These are phyloP conservation scores for Tilletia indica DNA, from an alignment of 1,284 basidiomycete species.

Conservation along the genomic window DNA sequence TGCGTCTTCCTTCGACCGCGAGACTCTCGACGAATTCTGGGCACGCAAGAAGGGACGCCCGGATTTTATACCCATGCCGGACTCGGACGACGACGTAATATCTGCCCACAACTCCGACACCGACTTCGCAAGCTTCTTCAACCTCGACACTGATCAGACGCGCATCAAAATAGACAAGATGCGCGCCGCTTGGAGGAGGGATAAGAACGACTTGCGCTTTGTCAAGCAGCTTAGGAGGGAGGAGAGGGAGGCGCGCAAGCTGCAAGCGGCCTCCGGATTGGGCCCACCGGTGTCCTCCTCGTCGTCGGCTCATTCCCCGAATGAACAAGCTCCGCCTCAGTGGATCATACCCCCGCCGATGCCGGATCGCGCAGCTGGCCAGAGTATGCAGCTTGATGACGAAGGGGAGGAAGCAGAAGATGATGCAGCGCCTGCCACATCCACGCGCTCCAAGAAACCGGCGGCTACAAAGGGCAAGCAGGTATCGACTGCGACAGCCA, in stretches of 20 bases:
- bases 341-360: neutral
- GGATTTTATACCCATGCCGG: neutral
- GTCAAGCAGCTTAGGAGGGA: conserved; percentile 8
- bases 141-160: neutral
- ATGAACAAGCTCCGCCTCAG: neutral
- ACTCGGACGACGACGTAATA: neutral
- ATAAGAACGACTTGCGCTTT: conserved; percentile 11
- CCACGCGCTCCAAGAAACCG: neutral
- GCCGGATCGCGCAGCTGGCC: neutral
- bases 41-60: neutral
- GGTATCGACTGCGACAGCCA: no score
- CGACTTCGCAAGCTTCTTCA: conserved; percentile 8
- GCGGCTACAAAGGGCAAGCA: neutral
- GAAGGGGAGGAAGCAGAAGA: no score
- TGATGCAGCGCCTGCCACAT: neutral
- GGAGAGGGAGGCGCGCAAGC: neutral
- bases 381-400: neutral
- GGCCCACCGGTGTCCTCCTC: neutral
- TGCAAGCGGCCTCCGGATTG: neutral
- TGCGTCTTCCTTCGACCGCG: neutral
- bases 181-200: conserved; percentile 1
- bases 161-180: neutral
- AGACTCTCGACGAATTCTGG: conserved; percentile 11
- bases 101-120: conserved; percentile 14
- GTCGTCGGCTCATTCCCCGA: neutral